Percentiles rank a stretch among this genome's conserved stretches.
These are phyloP conservation scores for Myrica gale DNA, from an alignment of 306 rosid species.

Conservation along the genomic window DNA sequence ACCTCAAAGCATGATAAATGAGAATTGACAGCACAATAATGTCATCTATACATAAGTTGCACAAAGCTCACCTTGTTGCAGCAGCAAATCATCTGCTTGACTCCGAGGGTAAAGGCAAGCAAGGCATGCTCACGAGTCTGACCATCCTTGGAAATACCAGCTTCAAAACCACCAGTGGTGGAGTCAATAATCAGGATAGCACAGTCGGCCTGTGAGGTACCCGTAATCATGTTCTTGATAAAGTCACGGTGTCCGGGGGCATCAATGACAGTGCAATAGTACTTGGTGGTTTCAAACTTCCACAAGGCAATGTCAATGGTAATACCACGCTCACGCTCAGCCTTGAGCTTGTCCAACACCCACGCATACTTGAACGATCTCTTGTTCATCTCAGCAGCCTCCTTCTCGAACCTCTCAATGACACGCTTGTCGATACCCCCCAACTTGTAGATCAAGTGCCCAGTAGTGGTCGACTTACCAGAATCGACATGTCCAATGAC, in stretches of 20 bases:
- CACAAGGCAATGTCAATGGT: no score
- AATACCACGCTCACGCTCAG: slow-evolving; percentile 19
- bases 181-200: slow-evolving; percentile 44
- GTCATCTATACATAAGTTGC: no score
- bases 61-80: slow-evolving; percentile 30
- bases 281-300: no score
- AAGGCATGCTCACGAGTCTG: slow-evolving; percentile 49
- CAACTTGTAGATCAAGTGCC: slow-evolving; percentile 42
- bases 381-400: slow-evolving; percentile 3
- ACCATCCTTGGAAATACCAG: slow-evolving; percentile 48
- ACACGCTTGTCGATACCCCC: slow-evolving; percentile 52
- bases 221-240: no score
- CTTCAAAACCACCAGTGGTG: slow-evolving; percentile 48
- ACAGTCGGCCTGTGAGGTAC: slow-evolving; percentile 15
- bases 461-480: slow-evolving; percentile 42
- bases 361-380: slow-evolving; percentile 48
- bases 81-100: slow-evolving; percentile 16
- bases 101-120: slow-evolving; percentile 50
- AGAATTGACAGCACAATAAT: no score
- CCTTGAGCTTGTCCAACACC: slow-evolving; percentile 47
- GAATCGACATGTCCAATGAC: slow-evolving; percentile 62
- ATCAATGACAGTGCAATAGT: no score
- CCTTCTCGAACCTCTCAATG: slow-evolving; percentile 47
- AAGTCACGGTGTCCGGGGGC: no score
- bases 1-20: no score